Conservation (phyloP, 805 yeast species). For the Saccharomycopsis sp. region DNA sequence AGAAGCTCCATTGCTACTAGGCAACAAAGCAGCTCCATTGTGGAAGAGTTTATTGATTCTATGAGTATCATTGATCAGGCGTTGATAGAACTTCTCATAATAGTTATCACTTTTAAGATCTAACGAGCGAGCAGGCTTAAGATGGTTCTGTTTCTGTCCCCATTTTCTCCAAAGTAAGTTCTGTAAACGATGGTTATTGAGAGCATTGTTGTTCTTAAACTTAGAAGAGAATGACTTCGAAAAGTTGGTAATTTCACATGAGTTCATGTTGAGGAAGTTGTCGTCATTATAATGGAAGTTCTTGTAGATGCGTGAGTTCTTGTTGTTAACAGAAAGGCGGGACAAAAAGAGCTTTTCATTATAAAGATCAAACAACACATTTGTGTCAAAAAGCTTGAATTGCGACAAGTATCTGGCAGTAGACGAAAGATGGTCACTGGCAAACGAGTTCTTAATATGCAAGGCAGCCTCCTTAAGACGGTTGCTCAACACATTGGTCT, state of each 20-base stretch:
- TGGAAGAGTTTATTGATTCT: neutral
- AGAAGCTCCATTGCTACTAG: too few species aligned
- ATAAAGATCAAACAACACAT: neutral
- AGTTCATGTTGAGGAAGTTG: conserved; percentile 9
- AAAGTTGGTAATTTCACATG: conserved; percentile 6
- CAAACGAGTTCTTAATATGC: neutral
- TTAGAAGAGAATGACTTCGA: neutral
- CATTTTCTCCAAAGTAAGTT: conserved; percentile 11
- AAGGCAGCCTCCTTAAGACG: neutral
- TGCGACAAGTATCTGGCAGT: neutral
- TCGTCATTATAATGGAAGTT: conserved; percentile 13
- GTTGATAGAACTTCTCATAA: neutral
- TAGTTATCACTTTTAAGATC: neutral
- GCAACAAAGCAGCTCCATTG: neutral
- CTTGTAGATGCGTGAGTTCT: neutral
- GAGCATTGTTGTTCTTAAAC: conserved; percentile 9
- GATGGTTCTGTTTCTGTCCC: neutral
- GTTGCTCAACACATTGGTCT: neutral
- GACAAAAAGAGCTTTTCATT: conserved; percentile 1
- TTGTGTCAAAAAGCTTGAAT: neutral
- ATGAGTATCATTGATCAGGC: neutral
- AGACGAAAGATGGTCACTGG: neutral
- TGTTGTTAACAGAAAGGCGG: neutral
- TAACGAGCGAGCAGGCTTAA: neutral
- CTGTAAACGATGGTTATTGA: conserved; percentile 5